phyloP scores from a whole-genome alignment of 2,329 filamentous ascomycete species.

The Ceratocystis eucalypticola region DNA sequence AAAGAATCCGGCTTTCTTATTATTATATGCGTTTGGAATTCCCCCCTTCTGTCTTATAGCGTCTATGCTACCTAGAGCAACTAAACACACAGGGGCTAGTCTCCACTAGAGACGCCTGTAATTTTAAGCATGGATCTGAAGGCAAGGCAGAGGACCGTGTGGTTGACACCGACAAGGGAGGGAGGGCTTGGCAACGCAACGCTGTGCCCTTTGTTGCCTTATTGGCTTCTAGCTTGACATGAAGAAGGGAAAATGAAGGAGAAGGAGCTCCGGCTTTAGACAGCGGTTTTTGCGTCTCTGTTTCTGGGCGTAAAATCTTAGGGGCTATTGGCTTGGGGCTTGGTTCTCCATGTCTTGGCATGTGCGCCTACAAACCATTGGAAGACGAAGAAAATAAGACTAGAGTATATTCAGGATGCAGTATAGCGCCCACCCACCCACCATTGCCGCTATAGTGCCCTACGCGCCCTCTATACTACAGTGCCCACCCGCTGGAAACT shows the following conservation, averaged over 20 bases:
- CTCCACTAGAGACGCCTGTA: not conserved
- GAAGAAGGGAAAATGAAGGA: not conserved
- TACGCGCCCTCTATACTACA: not conserved
- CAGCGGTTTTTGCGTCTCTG: not conserved
- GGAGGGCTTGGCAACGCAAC: not conserved
- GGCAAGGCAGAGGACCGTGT: not conserved
- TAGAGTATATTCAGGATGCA: not conserved
- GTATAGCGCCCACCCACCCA: not conserved
- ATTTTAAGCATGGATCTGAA: not conserved
- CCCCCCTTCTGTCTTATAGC: not conserved
- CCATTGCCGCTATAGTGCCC: no score
- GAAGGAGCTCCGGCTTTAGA: not conserved
- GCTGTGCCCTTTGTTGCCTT: not conserved
- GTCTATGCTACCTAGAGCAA: not conserved
- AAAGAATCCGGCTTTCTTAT: not conserved
- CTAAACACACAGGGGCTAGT: not conserved
- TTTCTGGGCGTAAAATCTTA: not conserved
- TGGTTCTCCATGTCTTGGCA: not conserved
- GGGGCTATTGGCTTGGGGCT: not conserved
- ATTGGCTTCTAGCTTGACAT: not conserved
- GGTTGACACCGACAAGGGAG: not conserved
- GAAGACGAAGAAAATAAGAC: not conserved
- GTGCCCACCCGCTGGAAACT: not conserved
- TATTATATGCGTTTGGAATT: not conserved
- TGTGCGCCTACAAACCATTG: not conserved